Percentiles rank a stretch among this genome's conserved stretches.
phyloP scores from a whole-genome alignment of 2,329 filamentous ascomycete genomes.

The Dactylonectria estremocensis region DNA sequence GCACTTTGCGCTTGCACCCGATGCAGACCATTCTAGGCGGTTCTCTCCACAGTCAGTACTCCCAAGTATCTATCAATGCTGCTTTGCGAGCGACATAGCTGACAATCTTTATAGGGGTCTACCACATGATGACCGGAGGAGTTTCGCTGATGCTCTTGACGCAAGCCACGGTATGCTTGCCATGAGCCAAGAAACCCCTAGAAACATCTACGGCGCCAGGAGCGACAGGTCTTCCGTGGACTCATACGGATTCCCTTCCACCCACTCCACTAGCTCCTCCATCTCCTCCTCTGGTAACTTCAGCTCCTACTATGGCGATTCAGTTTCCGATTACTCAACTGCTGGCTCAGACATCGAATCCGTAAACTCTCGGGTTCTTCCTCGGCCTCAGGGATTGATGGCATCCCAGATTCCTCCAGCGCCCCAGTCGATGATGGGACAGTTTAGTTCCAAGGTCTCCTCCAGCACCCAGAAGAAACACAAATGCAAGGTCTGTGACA shows the following conservation, averaged over 20 bases:
- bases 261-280: conserved; percentile 89
- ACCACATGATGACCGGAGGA: conserved; percentile 71
- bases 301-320: conserved; percentile 87
- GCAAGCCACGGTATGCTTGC: conserved; percentile 95
- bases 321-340: conserved; percentile 94
- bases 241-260: conserved; percentile 91
- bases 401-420: conserved; percentile 80
- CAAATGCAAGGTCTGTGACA: conserved; percentile 99
- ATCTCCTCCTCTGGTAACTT: conserved; percentile 89
- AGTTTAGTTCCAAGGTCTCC: conserved; percentile 97
- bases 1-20: conserved; percentile 70
- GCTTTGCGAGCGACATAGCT: not conserved
- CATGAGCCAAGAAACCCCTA: conserved; percentile 94
- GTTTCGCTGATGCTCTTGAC: conserved; percentile 91
- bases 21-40: conserved; percentile 73
- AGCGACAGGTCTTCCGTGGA: conserved; percentile 82
- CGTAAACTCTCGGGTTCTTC: conserved; percentile 85
- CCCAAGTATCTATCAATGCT: conserved; percentile 39
- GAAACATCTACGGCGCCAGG: conserved; percentile 86
- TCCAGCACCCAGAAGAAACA: conserved; percentile 99
- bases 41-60: conserved; percentile 88
- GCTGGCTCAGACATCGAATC: conserved; percentile 89
- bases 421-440: conserved; percentile 97
- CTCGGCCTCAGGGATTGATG: conserved; percentile 78
- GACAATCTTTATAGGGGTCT: conserved; percentile 52